phyloP scores from a whole-genome alignment of 192 early-diverging fungal species.

The Paraglomus brasilianum region DNA sequence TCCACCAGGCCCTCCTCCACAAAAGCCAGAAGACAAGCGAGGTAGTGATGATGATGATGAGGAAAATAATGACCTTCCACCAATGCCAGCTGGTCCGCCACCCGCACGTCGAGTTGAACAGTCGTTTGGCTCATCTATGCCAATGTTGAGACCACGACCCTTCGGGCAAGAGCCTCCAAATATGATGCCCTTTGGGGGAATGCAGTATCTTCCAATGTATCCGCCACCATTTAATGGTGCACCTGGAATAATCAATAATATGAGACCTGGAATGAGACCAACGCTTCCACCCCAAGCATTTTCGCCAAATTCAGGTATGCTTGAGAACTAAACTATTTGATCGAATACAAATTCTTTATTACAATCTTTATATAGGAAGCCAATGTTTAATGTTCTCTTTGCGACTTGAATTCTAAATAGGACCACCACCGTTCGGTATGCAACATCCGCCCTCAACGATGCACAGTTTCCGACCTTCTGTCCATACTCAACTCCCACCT shows the following conservation, averaged over 20 bases:
- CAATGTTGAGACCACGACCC: not conserved
- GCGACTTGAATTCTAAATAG: too few species aligned
- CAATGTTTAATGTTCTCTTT: too few species aligned
- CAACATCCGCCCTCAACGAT: too few species aligned
- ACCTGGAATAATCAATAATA: not conserved
- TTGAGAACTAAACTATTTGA: too few species aligned
- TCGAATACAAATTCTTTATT: not conserved
- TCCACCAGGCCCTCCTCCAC: too few species aligned
- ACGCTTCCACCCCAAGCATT: slow-evolving; percentile 22
- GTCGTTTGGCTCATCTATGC: not conserved
- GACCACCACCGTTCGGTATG: too few species aligned
- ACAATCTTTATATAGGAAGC: too few species aligned
- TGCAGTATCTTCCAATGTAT: not conserved
- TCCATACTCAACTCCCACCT: not conserved
- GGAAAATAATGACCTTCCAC: too few species aligned
- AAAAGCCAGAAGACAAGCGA: too few species aligned
- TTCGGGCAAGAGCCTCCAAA: not conserved
- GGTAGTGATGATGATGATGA: too few species aligned
- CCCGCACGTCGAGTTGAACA: not conserved
- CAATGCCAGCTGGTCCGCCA: slow-evolving; percentile 30
- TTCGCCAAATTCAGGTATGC: not conserved
- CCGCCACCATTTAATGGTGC: slow-evolving; percentile 6
- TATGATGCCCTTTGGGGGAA: not conserved
- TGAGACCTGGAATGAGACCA: slow-evolving; percentile 2
- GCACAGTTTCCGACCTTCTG: too few species aligned